Evolutionary conservation across 2,329 filamentous ascomycete genomes (phyloP), one percentile per base, ranked within the genome.

Genomic region (Penicillium hesseltinei): DNA sequence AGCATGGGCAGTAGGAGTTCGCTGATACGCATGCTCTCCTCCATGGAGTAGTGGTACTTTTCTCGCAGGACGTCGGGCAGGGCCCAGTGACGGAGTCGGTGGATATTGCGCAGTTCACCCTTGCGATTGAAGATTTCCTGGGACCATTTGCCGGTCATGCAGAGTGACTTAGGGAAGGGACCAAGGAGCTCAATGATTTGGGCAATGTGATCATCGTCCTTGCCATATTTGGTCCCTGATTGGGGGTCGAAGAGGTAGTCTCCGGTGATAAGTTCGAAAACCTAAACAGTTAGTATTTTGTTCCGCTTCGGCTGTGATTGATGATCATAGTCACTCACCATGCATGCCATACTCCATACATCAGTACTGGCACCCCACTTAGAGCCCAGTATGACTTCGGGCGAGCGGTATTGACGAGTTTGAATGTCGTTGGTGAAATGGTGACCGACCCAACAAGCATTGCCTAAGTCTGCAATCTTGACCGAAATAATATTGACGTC

Each of bases 351-450:
- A 77, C 93, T 97, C 94, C 94, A 99, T 8, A 97, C 90, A 76
- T 99, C 94, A 2, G 94, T 97, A 73, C 93, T 97, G n/a, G 94
- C 94, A 65, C 94, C 94, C 94, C 94, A 99, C 80, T 97, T 97
- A 3, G 92, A 87, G 39, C 94, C 94, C 21, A 99, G 80, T 59
- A 99, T 97, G 56, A 99, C 94, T 77, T 99, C 94, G 1, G 94
- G 94, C 1, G 94, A 97, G 56, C 94, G 84, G 76, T 99, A 99
- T 77, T 99, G 94, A 69, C 94, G 84, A 9, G 94, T 99, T 75
- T 99, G 94, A 69, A 99, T 99, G 73, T 99, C 94, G 73, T 99
- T 97, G 71, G 94, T 99, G 77, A 99, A 99, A 77, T 99, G 94
- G 73, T 99, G 94, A 64, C 92, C 92, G 29, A 96, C 92, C 94